Evolutionary conservation across 306 rosid genomes (phyloP), one percentile per base, ranked within the genome.

Genomic region (Potentilla sterilis): DNA sequence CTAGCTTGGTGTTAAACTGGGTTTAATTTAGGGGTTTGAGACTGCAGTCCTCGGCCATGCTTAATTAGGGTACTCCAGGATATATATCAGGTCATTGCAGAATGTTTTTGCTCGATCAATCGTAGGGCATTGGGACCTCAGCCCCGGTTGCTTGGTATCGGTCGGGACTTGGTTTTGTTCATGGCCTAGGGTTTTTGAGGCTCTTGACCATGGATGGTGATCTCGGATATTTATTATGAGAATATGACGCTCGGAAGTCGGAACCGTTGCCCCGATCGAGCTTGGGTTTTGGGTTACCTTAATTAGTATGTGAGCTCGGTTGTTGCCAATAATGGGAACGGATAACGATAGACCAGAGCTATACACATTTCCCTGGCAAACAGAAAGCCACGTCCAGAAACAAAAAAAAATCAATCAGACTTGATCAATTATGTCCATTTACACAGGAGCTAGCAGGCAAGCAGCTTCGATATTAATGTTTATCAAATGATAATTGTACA

Each of bases 311-410:
- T 28, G 35, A 28, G 9, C 28, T 64, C 18, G 2, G 7, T 34
- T 35, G 43, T 18, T 38, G 28, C 14, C 18, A 61, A 37, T 37
- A 28, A 65, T 18, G 69, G 46, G 28, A 18, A 65, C 16, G 14
- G 69, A 65, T 65, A 38, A 65, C 46, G 28, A 35, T 65, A 13
- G 46, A 65, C 5, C 69, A 38, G 47, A 38, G 47, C 69, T 15
- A 65, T 18, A 65, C 69, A 65, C 69, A 59, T 37, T 65, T 35
- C 69, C 69, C 46, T 37, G 69, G 69, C 69, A 65, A 65, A 37
- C 46, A 65, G 46, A 64, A 24, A 37, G 46, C 32, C 69, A 38
- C 69, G 46, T 61, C 67, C 47, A 65, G 28, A 65, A 64, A 38
- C 15, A 6, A 6, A 5, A 51, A 18, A 19, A 18, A 16, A 64